Percentiles rank a stretch among this genome's conserved stretches.
Evolutionary conservation across 495 filamentous ascomycete species (phyloP).

Genomic region (Apodospora peruviana): DNA sequence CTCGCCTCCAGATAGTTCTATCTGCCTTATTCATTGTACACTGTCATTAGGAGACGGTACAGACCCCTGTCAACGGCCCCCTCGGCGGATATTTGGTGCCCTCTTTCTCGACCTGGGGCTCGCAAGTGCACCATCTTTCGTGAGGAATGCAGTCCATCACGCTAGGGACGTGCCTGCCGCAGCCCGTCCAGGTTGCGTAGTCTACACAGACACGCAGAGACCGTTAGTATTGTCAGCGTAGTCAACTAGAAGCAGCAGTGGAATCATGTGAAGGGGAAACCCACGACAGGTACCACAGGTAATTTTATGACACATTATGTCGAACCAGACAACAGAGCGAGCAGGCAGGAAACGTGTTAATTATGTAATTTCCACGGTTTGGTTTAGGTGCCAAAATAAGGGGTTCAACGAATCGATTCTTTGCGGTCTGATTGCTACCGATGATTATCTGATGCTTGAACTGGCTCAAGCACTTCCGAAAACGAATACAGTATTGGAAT

Average conservation of each 20-base stretch:
- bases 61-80: no score
- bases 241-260: background rate
- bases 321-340: no score
- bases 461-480: no score
- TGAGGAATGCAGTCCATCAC: constrained; percentile 61
- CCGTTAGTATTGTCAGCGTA: background rate
- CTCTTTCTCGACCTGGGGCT: constrained; percentile 53
- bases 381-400: no score
- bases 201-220: constrained; percentile 41
- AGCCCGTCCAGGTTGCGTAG: constrained; percentile 66
- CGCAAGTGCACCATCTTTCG: constrained; percentile 58
- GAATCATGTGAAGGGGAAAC: background rate
- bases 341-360: no score
- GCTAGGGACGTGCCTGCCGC: constrained; percentile 59
- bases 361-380: background rate
- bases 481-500: no score
- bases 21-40: no score
- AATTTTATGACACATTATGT: constrained; percentile 14
- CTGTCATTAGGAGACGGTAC: no score
- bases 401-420: no score
- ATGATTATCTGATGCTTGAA: no score
- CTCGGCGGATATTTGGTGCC: constrained; percentile 59
- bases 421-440: no score
- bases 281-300: constrained; percentile 10
- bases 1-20: no score